Base-by-base conservation (phyloP, 2,329 filamentous ascomycete species). In the Endoconidiophora laricicola region DNA sequence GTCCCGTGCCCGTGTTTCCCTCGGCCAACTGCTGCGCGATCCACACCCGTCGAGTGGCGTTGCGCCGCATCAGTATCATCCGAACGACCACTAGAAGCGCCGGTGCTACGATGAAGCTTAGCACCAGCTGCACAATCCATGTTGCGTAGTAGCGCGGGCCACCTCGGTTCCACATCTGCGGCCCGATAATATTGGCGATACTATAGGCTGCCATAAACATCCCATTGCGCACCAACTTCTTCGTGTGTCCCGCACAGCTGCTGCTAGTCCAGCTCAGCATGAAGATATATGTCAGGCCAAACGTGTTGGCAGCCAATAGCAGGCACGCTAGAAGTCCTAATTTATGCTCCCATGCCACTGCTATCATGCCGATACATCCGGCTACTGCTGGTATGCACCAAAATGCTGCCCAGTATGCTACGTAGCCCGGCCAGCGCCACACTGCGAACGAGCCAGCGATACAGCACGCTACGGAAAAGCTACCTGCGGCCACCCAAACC, bases 201-300 rank as follows among this genome's bases (percentile, higher is more conserved):
- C 61, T 60, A 7, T 63, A 63, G 0, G 63, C 66, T 0, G 65
- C 52, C 57, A 66, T 64, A 45, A 65, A 66, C 50, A 66, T 55
- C 12, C 60, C 64, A 16, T 64, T 66, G 20, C 64, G 60, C 1
- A 65, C 67, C 2, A 66, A 62, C 54, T 68, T 68, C 56, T 69
- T 69, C 0, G 66, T 68, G 52, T 67, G 65, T 1, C 66, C 63
- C 0, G 63, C 62, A 1, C 58, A 56, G 4, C 56, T 56, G 1
- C 63, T 64, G 2, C 62, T 64, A 4, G 63, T 62, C 63, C 64
- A 66, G 6, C 62, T 63, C 0, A 67, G 38, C 29, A 56, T 56
- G 22, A 60, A 59, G 52, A 59, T 57, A 52, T 54, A 55, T 38
- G 52, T 46, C 20, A 56, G 56, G 20, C 57, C 57, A 12, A 46